A percentile compares a stretch with the other conserved stretches of the same genome.
Conservation (phyloP, 306 rosid species). For the Echinosophora koreensis region DNA sequence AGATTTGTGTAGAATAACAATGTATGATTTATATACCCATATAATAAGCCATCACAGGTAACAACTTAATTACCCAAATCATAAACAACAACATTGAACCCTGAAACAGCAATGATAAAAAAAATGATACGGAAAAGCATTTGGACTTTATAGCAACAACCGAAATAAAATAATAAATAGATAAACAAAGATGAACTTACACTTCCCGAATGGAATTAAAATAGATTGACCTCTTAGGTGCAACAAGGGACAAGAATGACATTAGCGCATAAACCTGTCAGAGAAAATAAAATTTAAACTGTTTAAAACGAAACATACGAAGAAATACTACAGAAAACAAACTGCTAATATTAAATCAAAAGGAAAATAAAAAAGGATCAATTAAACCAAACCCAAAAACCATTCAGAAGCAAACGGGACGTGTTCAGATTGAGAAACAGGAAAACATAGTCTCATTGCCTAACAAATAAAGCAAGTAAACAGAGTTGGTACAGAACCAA, state of each 20-base stretch:
- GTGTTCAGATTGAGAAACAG: conserved; percentile 29
- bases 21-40: conserved; percentile 16
- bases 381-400: neutral
- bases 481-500: conserved; percentile 16
- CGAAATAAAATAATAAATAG: conserved; percentile 25
- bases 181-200: conserved; percentile 64
- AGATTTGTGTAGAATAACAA: neutral
- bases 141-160: conserved; percentile 34
- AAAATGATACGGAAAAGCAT: conserved; percentile 20
- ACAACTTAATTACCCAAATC: conserved; percentile 16
- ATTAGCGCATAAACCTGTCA: conserved; percentile 88
- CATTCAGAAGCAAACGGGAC: neutral
- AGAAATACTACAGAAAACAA: conserved; percentile 18
- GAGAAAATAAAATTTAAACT: conserved; percentile 25
- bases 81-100: conserved; percentile 28
- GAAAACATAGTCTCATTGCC: neutral
- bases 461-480: conserved; percentile 12
- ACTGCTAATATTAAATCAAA: conserved; percentile 25
- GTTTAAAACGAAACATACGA: conserved; percentile 22
- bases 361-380: conserved; percentile 20
- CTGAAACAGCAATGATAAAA: neutral
- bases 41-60: neutral
- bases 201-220: conserved; percentile 93
- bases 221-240: conserved; percentile 79
- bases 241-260: conserved; percentile 93